Percentiles rank a stretch among this genome's conserved stretches.
Evolutionary conservation across 108 stramenopile genomes (phyloP).

Genomic region (Aureococcus anophagefferens): DNA sequence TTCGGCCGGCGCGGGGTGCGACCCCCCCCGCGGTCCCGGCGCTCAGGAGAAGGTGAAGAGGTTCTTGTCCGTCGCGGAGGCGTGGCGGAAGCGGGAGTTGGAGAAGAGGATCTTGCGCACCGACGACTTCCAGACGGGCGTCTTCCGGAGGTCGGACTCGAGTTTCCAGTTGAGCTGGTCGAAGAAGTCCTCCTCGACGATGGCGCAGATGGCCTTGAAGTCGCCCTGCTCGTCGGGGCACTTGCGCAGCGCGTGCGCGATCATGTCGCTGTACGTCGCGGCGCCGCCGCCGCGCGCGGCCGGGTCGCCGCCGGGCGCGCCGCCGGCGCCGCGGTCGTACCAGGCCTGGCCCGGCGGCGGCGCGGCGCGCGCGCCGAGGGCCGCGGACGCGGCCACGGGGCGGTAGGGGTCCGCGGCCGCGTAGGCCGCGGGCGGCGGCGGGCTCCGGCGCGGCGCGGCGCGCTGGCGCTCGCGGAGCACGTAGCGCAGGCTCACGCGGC

Average conservation of each 20-base stretch:
- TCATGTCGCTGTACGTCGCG: neutral
- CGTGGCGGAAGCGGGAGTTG: conserved; percentile 4
- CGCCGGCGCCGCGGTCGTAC: no score
- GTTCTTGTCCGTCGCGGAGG: neutral
- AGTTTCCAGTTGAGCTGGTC: conserved; percentile 15
- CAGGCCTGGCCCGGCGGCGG: no score
- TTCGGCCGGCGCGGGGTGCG: no score
- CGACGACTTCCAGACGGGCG: conserved; percentile 13
- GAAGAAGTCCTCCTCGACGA: conserved; percentile 3
- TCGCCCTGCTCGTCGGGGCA: neutral
- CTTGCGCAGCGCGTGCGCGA: neutral
- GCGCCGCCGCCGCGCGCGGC: neutral
- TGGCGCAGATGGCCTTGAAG: conserved; percentile 4
- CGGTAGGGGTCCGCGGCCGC: neutral
- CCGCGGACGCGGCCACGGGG: neutral
- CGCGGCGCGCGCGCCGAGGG: no score
- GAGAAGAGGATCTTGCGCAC: conserved; percentile 15
- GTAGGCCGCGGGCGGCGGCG: no score
- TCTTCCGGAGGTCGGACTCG: conserved; percentile 6
- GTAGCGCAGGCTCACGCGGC: conserved; percentile 80
- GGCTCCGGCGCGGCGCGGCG: no score
- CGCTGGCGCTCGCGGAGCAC: conserved; percentile 52
- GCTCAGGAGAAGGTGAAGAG: neutral
- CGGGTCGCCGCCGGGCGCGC: neutral
- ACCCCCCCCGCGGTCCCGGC: no score